A percentile compares a stretch with the other conserved stretches of the same genome.
Evolutionary conservation across 257 asterid genomes (phyloP).

Genomic region (Primulina huaijiensis): DNA sequence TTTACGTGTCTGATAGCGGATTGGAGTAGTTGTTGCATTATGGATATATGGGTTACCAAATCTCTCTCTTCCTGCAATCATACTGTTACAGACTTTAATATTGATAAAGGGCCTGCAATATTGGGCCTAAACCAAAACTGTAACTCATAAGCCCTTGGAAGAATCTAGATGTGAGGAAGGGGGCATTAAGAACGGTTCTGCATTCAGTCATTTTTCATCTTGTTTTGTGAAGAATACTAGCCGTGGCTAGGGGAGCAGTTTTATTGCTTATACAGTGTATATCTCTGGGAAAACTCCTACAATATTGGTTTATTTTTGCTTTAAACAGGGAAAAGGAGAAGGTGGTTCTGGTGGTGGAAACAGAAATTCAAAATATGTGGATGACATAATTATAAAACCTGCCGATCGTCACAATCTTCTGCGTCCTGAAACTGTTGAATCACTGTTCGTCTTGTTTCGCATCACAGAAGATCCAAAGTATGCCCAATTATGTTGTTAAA

Average conservation of each 20-base stretch:
- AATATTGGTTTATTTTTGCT: slow-evolving; percentile 21
- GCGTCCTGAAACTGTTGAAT: slow-evolving; percentile 99
- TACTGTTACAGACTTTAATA: too few relatives aligned
- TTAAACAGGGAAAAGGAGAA: slow-evolving; percentile 56
- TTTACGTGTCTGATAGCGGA: neutral
- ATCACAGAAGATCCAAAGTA: slow-evolving; percentile 90
- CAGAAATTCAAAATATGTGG: slow-evolving; percentile 57
- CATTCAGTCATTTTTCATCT: too few relatives aligned
- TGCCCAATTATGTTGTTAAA: slow-evolving; percentile 22
- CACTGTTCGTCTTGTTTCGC: slow-evolving; percentile 77
- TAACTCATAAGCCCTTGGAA: too few relatives aligned
- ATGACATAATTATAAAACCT: slow-evolving; percentile 76
- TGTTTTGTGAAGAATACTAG: too few relatives aligned
- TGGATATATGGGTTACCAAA: neutral
- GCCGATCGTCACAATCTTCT: slow-evolving; percentile 93
- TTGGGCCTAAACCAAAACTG: too few relatives aligned
- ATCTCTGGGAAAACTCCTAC: too few relatives aligned
- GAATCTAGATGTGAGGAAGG: too few relatives aligned
- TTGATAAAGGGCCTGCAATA: too few relatives aligned
- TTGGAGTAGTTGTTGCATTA: neutral
- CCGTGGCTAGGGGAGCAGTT: too few relatives aligned
- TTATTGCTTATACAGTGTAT: too few relatives aligned
- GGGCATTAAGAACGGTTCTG: too few relatives aligned
- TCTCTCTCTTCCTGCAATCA: slow-evolving; percentile 13
- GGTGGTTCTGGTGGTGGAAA: slow-evolving; percentile 79